Evolutionary conservation across 73 alveolate genomes (phyloP).

Genomic region (Diophrys sp.): DNA sequence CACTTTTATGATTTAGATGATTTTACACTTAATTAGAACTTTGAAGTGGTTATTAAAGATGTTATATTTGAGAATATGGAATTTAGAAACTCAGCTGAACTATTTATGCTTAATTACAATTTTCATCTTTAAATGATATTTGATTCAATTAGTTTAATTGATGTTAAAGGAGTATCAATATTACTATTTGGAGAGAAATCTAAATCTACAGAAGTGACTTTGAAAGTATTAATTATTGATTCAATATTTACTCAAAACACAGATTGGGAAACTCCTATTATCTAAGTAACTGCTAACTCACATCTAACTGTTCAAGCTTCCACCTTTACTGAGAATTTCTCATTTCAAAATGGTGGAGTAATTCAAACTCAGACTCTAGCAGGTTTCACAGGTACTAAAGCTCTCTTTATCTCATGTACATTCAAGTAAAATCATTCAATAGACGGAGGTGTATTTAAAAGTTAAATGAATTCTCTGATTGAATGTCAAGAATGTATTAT

Average conservation of each 20-base stretch:
- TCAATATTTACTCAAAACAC: not conserved
- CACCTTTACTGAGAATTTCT: not conserved
- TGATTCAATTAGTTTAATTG: too few relatives aligned
- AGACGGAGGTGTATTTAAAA: not conserved
- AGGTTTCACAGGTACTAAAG: not conserved
- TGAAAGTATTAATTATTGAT: not conserved
- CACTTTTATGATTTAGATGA: not conserved
- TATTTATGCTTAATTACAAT: not conserved
- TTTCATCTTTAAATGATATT: not conserved
- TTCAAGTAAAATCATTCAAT: not conserved
- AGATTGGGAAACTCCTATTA: not conserved
- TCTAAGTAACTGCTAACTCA: not conserved
- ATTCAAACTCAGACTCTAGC: not conserved
- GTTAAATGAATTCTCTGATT: not conserved
- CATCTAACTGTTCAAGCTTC: not conserved
- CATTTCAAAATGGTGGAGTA: not conserved
- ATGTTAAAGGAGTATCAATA: not conserved
- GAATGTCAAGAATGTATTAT: not conserved
- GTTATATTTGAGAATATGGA: not conserved
- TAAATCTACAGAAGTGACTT: not conserved
- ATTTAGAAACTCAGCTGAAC: not conserved
- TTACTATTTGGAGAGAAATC: not conserved
- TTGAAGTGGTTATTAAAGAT: not conserved
- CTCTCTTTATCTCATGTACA: not conserved
- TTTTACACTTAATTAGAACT: not conserved